Evolutionary conservation across 805 yeast genomes (phyloP).

Genomic region (Suhomyces canberraensis): DNA sequence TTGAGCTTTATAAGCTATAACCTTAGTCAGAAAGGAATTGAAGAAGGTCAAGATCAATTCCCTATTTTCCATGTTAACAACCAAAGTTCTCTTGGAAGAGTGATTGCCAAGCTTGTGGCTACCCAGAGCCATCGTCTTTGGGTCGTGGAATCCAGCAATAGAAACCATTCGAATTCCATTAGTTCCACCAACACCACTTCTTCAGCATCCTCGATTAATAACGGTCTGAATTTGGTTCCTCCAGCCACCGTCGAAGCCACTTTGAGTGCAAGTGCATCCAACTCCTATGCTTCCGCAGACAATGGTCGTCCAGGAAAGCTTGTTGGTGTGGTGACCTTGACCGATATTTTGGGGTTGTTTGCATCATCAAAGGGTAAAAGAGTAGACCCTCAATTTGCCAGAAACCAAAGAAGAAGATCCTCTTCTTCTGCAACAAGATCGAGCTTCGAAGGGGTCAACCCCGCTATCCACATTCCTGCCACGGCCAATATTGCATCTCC

Average conservation of each 20-base stretch:
- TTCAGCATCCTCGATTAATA: neutral
- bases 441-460: conserved; percentile 7
- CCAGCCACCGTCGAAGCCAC: conserved; percentile 23
- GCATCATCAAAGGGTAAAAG: conserved; percentile 64
- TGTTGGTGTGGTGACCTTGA: conserved; percentile 87
- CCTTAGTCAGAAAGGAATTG: conserved; percentile 82
- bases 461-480: neutral
- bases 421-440: conserved; percentile 29
- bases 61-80: conserved; percentile 93
- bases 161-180: conserved; percentile 7
- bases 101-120: conserved; percentile 92
- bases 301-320: conserved; percentile 70
- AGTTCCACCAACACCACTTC: conserved; percentile 5
- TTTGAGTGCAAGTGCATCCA: conserved; percentile 8
- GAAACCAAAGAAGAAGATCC: conserved; percentile 81
- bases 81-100: conserved; percentile 76
- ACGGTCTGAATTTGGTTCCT: neutral
- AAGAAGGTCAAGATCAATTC: conserved; percentile 92
- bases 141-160: conserved; percentile 54
- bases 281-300: conserved; percentile 11
- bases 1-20: conserved; percentile 85
- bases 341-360: conserved; percentile 80
- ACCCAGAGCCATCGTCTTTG: conserved; percentile 88
- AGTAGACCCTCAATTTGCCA: conserved; percentile 82
- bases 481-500: neutral